Conservation (phyloP, 352 stramenopile genomes). For the Phytophthora litchii region DNA sequence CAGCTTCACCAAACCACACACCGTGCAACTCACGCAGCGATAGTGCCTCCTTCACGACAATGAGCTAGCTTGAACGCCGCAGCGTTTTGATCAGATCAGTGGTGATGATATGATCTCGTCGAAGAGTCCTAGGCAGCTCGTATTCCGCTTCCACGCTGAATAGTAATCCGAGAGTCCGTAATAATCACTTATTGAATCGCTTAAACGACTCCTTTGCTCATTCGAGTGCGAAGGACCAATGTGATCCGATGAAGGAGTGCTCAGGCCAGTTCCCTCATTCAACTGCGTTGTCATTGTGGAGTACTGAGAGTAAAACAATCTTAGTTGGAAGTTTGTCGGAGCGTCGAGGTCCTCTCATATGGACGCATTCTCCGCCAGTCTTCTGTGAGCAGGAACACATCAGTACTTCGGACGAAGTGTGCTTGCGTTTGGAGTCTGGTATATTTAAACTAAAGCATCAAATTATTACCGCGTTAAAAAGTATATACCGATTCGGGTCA, state of each 20-base stretch:
- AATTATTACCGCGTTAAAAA: too few relatives aligned
- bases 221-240: constrained; percentile 84
- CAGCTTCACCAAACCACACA: constrained; percentile 89
- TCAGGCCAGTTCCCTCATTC: constrained; percentile 97
- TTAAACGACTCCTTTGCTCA: constrained; percentile 72
- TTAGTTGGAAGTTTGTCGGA: too few relatives aligned
- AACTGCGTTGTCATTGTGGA: too few relatives aligned
- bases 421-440: too few relatives aligned
- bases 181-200: constrained; percentile 87
- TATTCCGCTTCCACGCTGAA: constrained; percentile 93
- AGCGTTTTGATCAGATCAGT: constrained; percentile 80
- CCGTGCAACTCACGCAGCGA: constrained; percentile 97
- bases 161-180: constrained; percentile 96
- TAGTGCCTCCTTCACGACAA: constrained; percentile 93
- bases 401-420: too few relatives aligned
- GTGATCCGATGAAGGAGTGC: constrained; percentile 94
- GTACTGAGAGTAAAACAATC: too few relatives aligned
- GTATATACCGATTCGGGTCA: too few relatives aligned
- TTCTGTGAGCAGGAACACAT: too few relatives aligned
- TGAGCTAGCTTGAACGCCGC: constrained; percentile 67
- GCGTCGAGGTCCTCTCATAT: too few relatives aligned
- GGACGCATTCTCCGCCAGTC: too few relatives aligned
- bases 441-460: too few relatives aligned
- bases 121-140: constrained; percentile 65
- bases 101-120: constrained; percentile 65